Percentiles rank a stretch among this genome's conserved stretches.
These are phyloP conservation scores for Tricholoma flavovirens DNA, from an alignment of 768 basidiomycete genomes.

Conservation along the genomic window DNA sequence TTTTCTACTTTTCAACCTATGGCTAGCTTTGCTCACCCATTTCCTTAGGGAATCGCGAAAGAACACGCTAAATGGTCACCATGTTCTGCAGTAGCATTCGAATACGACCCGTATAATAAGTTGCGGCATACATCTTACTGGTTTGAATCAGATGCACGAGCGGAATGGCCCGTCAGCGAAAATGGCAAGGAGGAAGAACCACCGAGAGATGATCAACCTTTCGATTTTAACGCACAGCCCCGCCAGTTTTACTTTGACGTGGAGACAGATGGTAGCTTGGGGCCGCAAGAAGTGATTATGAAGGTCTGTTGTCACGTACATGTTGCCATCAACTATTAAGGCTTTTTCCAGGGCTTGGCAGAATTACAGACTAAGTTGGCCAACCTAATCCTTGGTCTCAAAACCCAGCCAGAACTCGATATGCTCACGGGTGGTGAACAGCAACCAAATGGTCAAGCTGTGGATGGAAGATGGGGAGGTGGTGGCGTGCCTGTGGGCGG, in stretches of 20 bases:
- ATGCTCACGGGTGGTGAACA: constrained; percentile 38
- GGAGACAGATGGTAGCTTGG: constrained; percentile 88
- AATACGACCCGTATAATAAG: constrained; percentile 98
- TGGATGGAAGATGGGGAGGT: constrained; percentile 13
- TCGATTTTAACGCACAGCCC: constrained; percentile 86
- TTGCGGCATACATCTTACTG: constrained; percentile 93
- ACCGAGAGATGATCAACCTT: constrained; percentile 72
- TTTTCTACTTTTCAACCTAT: constrained; percentile 21
- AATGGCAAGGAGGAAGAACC: constrained; percentile 84
- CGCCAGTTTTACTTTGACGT: constrained; percentile 91
- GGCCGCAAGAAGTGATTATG: constrained; percentile 85
- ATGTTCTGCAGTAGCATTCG: constrained; percentile 89
- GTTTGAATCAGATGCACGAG: constrained; percentile 76
- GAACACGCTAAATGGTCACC: constrained; percentile 99
- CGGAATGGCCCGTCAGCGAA: constrained; percentile 88
- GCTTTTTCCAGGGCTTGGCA: constrained; percentile 52
- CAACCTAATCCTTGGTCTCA: constrained; percentile 71
- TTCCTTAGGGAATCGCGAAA: constrained; percentile 89
- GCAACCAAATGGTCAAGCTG: constrained; percentile 24
- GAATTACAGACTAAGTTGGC: constrained; percentile 80
- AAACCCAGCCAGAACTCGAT: constrained; percentile 56
- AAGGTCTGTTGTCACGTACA: constrained; percentile 42
- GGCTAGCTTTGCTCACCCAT: background rate
- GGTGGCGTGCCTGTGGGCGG: constrained; percentile 17
- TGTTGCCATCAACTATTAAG: background rate